A percentile compares a stretch with the other conserved stretches of the same genome.
Conservation (phyloP, 345 rosid genomes). For the Cochlearia excelsa region DNA sequence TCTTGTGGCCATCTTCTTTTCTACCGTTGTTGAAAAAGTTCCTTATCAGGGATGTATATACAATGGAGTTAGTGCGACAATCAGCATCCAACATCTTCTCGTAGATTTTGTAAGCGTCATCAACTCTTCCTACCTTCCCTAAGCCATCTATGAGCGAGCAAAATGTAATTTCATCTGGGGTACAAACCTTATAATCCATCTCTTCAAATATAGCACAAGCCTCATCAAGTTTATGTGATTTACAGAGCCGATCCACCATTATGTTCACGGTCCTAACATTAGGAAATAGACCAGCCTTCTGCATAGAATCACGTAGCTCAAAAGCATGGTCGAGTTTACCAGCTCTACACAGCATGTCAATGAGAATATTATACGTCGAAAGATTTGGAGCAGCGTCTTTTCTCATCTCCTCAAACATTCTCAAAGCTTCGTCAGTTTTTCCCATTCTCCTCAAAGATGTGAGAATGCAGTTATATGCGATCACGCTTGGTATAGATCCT, state of each 20-base stretch:
- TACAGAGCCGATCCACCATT: constrained; percentile 91
- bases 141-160: constrained; percentile 91
- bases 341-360: constrained; percentile 78
- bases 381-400: constrained; percentile 77
- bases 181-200: constrained; percentile 72
- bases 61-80: constrained; percentile 55
- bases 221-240: constrained; percentile 79
- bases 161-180: constrained; percentile 74
- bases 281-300: constrained; percentile 77
- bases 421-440: constrained; percentile 60
- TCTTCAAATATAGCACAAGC: constrained; percentile 71
- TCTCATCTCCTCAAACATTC: constrained; percentile 76
- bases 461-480: constrained; percentile 86
- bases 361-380: constrained; percentile 69
- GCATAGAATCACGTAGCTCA: constrained; percentile 74
- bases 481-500: constrained; percentile 84
- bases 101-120: constrained; percentile 76
- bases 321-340: constrained; percentile 67
- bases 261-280: constrained; percentile 80
- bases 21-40: constrained; percentile 78
- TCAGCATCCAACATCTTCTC: constrained; percentile 80
- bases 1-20: constrained; percentile 94
- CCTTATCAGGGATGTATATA: constrained; percentile 77
- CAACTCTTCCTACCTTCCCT: constrained; percentile 86
- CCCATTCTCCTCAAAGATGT: constrained; percentile 82